Evolutionary conservation across 805 yeast species (phyloP), one percentile per base, ranked within the genome.

Genomic region (Saccharomycodes ludwigii): DNA sequence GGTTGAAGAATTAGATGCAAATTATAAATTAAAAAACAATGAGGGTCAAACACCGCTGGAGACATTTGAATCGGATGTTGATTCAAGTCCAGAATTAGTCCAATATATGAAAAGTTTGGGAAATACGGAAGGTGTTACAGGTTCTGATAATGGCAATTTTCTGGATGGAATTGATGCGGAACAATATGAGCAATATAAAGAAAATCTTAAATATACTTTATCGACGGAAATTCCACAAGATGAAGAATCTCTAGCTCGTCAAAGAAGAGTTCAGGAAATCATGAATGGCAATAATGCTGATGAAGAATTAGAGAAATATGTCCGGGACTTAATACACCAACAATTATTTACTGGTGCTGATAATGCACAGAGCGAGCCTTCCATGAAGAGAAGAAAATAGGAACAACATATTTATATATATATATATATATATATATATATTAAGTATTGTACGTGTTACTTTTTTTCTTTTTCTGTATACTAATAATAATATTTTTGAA

Each of bases 261-360:
- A 91, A 41, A 59, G 62, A 42, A 63, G 68, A 47, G 59, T 88
- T 16, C 81, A 79, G 46, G 70, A 66, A 24, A 83, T 88, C 16
- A 67, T 85, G 40, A 66, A 73, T 40, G 75, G 93, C 34, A 93
- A 76, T 4, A 76, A 83, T 46, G 83, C 88, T 3, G 94, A 85
- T 50, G 82, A 73, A 40, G 79, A 73, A 18, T 60, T 86, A 27
- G 72, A 78, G 46, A 72, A 72, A 25, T 70, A 78, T 43, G 72
- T 86, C 20, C 60, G 71, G 40, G 70, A 69, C 10, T 75, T 79
- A 8, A 76, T 86, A 4, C 69, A 75, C 26, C 67, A 70, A 30
- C 76, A 76, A 30, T 50, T 71, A 24, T 34, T 31, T 2, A 27
- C 25, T 13, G 28, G 27, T 23, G 44, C 41, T 11, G 46, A 46